Conservation (phyloP, 2,329 filamentous ascomycete species). For the Fusarium odoratissimum region DNA sequence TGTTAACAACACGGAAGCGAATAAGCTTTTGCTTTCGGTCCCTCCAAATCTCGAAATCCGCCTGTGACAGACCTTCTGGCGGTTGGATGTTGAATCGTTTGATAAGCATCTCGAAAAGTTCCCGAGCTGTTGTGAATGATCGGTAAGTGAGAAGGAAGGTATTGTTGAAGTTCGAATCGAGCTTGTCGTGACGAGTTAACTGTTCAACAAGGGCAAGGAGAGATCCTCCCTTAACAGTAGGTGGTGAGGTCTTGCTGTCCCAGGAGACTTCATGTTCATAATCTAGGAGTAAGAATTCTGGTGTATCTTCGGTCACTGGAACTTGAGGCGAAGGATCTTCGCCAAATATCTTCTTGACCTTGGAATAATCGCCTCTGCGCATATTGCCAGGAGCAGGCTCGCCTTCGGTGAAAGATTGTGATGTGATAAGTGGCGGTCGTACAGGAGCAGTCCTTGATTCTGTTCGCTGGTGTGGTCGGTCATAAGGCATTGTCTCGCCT, state of each 20-base stretch:
- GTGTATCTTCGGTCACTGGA: constrained; percentile 76
- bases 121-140: constrained; percentile 90
- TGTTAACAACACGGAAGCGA: constrained; percentile 95
- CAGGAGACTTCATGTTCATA: constrained; percentile 90
- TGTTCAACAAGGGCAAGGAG: constrained; percentile 92
- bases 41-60: constrained; percentile 87
- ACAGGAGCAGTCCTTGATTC: constrained; percentile 62
- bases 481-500: constrained; percentile 68
- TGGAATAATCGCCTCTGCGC: constrained; percentile 70
- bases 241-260: constrained; percentile 81
- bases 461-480: constrained; percentile 65
- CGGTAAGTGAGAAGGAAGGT: constrained; percentile 97
- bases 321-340: constrained; percentile 69
- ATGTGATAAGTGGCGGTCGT: constrained; percentile 62
- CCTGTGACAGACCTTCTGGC: constrained; percentile 78
- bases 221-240: constrained; percentile 88
- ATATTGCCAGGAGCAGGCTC: constrained; percentile 63
- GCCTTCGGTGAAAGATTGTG: constrained; percentile 75
- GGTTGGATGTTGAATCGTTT: constrained; percentile 94
- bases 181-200: constrained; percentile 92
- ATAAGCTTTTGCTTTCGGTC: constrained; percentile 97
- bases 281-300: constrained; percentile 86
- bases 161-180: constrained; percentile 95
- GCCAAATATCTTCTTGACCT: constrained; percentile 74
- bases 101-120: constrained; percentile 92